Conservation (phyloP, 352 stramenopile species). For the Phytophthora citrophthora region DNA sequence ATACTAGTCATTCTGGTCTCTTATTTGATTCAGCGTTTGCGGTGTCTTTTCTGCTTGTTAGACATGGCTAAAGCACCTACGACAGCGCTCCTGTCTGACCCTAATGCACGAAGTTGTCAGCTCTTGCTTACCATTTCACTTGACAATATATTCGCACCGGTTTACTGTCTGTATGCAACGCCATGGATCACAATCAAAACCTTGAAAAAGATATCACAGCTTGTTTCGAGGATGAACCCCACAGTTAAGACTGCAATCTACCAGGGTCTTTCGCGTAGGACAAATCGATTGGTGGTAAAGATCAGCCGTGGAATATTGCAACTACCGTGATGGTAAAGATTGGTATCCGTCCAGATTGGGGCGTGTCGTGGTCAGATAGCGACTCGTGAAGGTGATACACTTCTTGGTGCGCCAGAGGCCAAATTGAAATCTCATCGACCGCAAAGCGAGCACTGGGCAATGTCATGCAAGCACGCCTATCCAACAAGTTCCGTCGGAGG, state of each 20-base stretch:
- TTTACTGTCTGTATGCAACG: neutral
- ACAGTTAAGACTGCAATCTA: neutral
- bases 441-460: neutral
- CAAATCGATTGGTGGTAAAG: slow-evolving; percentile 16
- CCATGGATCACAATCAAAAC: neutral
- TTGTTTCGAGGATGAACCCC: neutral
- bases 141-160: slow-evolving; percentile 1
- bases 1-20: neutral
- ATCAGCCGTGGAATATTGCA: slow-evolving; percentile 1
- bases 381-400: neutral
- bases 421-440: slow-evolving; percentile 4
- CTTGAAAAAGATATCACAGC: neutral
- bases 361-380: slow-evolving; percentile 7
- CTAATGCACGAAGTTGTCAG: slow-evolving; percentile 17
- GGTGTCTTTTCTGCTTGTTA: slow-evolving; percentile 1
- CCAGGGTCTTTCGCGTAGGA: slow-evolving; percentile 2
- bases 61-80: slow-evolving; percentile 6
- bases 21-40: too few relatives aligned
- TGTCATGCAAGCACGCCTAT: slow-evolving; percentile 16
- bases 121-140: too few relatives aligned
- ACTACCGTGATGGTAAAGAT: slow-evolving; percentile 5
- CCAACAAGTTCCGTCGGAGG: slow-evolving; percentile 16
- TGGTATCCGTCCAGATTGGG: slow-evolving; percentile 21
- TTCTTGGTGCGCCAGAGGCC: neutral
- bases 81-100: slow-evolving; percentile 4